Evolutionary conservation across 1,284 basidiomycete species (phyloP).

Genomic region (Porogramme epimiltina): DNA sequence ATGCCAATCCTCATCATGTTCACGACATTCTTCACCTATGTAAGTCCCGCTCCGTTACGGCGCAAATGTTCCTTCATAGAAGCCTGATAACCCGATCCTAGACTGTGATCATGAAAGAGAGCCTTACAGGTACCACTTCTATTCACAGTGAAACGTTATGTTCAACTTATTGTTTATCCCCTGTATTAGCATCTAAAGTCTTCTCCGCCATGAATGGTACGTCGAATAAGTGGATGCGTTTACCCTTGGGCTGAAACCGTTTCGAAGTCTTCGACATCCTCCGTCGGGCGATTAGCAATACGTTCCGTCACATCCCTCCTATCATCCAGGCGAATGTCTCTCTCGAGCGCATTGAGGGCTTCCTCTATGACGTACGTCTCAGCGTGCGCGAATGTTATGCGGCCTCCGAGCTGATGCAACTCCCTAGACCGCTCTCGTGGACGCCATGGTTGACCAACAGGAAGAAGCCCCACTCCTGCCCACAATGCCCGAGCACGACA

Average conservation of each 20-base stretch:
- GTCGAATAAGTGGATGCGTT: not conserved
- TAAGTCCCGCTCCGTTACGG: constrained; percentile 23
- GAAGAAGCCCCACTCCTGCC: constrained; percentile 10
- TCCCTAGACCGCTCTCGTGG: constrained; percentile 49
- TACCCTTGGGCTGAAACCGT: not conserved
- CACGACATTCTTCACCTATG: constrained; percentile 66
- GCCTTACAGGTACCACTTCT: constrained; percentile 34
- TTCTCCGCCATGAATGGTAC: constrained; percentile 41
- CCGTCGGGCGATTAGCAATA: constrained; percentile 31
- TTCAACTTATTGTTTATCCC: too few relatives aligned
- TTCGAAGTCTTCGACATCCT: constrained; percentile 38
- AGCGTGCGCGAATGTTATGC: not conserved
- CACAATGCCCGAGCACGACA: too few relatives aligned
- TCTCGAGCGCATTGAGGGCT: constrained; percentile 47
- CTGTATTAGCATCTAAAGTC: constrained; percentile 41
- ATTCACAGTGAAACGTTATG: too few relatives aligned
- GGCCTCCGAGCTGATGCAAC: not conserved
- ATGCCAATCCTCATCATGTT: constrained; percentile 72
- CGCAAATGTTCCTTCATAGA: not conserved
- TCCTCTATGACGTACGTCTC: constrained; percentile 43
- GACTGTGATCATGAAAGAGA: constrained; percentile 35
- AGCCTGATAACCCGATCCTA: constrained; percentile 13
- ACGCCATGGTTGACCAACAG: constrained; percentile 28
- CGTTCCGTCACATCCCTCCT: constrained; percentile 34
- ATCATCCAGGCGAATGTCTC: constrained; percentile 47